Base-by-base conservation (phyloP, 257 asterid genomes). In the Petunia secreta region DNA sequence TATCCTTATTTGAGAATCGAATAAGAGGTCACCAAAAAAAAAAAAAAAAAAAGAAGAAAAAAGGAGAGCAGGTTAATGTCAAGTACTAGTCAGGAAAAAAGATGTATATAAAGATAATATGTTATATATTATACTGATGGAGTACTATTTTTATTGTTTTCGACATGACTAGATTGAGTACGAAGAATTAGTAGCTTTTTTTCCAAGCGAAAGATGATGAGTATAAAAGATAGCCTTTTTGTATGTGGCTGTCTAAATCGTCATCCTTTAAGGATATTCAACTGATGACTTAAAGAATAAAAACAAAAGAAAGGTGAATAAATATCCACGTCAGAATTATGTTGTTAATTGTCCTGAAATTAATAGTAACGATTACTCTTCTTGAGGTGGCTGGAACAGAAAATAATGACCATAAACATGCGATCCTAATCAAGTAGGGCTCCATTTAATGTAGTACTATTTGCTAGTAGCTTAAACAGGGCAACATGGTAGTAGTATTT, bases 381-480 rank as follows among this genome's bases (percentile, higher is more conserved):
- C 43, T 36, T 11, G 48, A 54, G 79, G 75, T 40, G 63, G 66
- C 39, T 75, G 60, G 55, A 77, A 65, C 41, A 36, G 3, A 41
- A 46, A 68, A 4, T 25, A 55, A 62, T 44, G 76, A 71, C 4
- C 44, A 75, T 57, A 77, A 36, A 69, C 82, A 58, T 75, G 73
- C 60, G 75, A 73, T 79, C 55, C 37, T 11, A 65, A 68, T 67
- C 36, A 40, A 41, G 59, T 10, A 69, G 81, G 85, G 81, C 78
- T 54, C 64, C 46, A 84, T 84, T 66, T 81, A 54, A 54, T 13
- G 59, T 13, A 16, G 59, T 77, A n/a, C n/a, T n/a, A 80, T 69
- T 50, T 3, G 14, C 4, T 13, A 75, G 40, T 8, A 13, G 16
- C 16, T 54, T 54, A 54, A 54, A 11, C 4, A 54, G 16, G 59